These are phyloP conservation scores for Daldinia decipiens DNA, from an alignment of 495 filamentous ascomycete species.

Conservation along the genomic window DNA sequence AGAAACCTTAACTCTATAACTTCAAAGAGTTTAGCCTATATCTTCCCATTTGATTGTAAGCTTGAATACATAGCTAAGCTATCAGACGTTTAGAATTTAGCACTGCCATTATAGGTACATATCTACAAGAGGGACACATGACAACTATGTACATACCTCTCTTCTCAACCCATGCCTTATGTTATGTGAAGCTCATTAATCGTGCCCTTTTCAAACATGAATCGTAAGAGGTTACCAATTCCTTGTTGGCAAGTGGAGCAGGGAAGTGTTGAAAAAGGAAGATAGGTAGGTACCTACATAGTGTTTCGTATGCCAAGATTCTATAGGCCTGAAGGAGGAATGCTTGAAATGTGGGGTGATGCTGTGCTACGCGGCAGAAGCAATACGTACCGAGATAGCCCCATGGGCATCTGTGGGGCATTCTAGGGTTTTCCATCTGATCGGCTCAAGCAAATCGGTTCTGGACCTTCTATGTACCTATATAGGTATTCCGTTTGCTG, in stretches of 20 bases:
- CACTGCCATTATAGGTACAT: not conserved
- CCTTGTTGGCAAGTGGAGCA: not conserved
- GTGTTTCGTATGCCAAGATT: conserved; percentile 19
- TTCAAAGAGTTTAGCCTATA: no score
- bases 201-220: not conserved
- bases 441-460: conserved; percentile 13
- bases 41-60: not conserved
- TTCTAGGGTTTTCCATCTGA: conserved; percentile 16
- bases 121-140: not conserved
- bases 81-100: not conserved
- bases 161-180: not conserved
- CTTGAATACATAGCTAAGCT: not conserved
- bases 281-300: not conserved
- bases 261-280: not conserved
- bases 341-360: conserved; percentile 36
- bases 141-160: not conserved
- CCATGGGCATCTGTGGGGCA: conserved; percentile 3
- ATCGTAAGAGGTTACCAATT: not conserved
- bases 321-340: conserved; percentile 12
- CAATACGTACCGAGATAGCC: conserved; percentile 6
- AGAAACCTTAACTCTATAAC: no score
- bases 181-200: not conserved
- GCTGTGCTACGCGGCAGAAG: conserved; percentile 20
- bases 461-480: conserved; percentile 21
- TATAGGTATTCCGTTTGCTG: not conserved